Conservation (phyloP, 495 filamentous ascomycete species). For the Podospora pseudocomata region DNA sequence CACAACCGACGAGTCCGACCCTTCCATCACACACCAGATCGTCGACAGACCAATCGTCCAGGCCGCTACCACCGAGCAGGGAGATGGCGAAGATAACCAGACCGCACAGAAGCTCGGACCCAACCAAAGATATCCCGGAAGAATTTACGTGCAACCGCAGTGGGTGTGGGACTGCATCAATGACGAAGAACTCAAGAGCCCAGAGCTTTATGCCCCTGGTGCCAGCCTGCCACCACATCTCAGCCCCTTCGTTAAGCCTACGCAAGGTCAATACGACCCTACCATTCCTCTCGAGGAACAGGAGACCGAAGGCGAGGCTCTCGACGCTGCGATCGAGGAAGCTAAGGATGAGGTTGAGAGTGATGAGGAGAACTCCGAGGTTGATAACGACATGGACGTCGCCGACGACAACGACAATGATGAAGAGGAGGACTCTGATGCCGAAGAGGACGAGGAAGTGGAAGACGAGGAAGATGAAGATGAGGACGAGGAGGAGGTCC, state of each 20-base stretch:
- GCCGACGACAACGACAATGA: conserved; percentile 40
- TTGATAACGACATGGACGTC: conserved; percentile 43
- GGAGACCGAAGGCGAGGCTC: conserved; percentile 73
- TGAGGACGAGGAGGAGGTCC: conserved; percentile 47
- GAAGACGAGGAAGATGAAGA: conserved; percentile 45
- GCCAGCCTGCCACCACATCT: conserved; percentile 87
- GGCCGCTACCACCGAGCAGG: conserved; percentile 55
- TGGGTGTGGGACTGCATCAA: conserved; percentile 99
- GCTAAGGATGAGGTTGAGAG: conserved; percentile 42
- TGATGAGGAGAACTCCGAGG: conserved; percentile 33
- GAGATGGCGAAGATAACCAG: conserved; percentile 55
- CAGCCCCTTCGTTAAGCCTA: conserved; percentile 90
- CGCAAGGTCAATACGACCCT: conserved; percentile 83
- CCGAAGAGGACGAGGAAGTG: conserved; percentile 38
- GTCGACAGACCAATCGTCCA: conserved; percentile 79
- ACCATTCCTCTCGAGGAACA: conserved; percentile 74
- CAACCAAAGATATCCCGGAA: conserved; percentile 71
- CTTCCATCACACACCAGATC: conserved; percentile 90
- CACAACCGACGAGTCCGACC: conserved; percentile 81
- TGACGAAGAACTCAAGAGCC: conserved; percentile 76
- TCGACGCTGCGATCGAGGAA: conserved; percentile 60
- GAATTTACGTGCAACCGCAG: conserved; percentile 92
- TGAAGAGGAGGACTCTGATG: conserved; percentile 43
- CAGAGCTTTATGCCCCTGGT: conserved; percentile 87
- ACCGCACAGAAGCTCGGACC: conserved; percentile 50